Evolutionary conservation across 306 rosid genomes (phyloP).

Genomic region (Vicia faba): DNA sequence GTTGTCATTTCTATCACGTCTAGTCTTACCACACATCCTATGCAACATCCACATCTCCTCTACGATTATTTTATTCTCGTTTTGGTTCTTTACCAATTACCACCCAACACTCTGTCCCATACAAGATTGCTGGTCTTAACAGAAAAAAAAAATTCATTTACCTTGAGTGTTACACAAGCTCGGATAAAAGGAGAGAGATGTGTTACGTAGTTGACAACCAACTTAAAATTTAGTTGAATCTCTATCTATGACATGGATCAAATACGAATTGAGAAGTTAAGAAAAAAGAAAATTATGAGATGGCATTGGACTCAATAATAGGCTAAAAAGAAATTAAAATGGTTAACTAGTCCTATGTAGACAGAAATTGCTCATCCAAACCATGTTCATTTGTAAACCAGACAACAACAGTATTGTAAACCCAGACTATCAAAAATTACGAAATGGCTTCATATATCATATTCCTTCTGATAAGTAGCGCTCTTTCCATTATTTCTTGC

Average conservation of each 20-base stretch:
- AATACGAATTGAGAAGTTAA: slow-evolving; percentile 21
- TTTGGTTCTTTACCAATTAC: no score
- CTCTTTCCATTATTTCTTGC: slow-evolving; percentile 4
- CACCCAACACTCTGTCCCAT: no score
- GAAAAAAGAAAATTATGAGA: not conserved
- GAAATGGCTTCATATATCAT: slow-evolving; percentile 19
- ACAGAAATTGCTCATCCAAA: slow-evolving; percentile 16
- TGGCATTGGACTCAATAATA: slow-evolving; percentile 26
- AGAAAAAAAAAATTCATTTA: no score
- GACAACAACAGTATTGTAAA: slow-evolving; percentile 15
- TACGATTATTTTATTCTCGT: no score
- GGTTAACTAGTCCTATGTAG: not conserved
- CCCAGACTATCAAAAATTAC: slow-evolving; percentile 4
- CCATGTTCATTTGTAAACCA: slow-evolving; percentile 22
- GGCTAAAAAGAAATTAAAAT: slow-evolving; percentile 24
- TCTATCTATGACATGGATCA: not conserved
- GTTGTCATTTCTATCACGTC: no score
- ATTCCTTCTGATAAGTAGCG: slow-evolving; percentile 14
- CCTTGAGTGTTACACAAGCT: no score
- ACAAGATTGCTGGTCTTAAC: no score
- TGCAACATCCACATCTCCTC: no score
- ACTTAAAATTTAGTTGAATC: no score
- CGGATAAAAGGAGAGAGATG: no score
- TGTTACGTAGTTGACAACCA: no score
- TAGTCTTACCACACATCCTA: no score